Conservation (phyloP, 2,329 filamentous ascomycete genomes). For the Cladosporium cucumerinum region DNA sequence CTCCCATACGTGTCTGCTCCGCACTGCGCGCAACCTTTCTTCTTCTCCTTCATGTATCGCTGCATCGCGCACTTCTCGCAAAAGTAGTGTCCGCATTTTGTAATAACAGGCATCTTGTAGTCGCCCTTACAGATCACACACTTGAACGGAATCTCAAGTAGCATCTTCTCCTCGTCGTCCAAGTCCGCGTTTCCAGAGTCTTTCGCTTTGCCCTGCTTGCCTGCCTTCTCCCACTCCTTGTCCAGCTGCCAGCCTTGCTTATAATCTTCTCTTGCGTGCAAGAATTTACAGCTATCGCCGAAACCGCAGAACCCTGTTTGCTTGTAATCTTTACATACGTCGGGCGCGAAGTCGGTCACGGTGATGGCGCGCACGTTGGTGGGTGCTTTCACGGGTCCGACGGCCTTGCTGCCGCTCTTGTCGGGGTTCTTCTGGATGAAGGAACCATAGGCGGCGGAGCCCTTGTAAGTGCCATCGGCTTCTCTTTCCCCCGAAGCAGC, state of each 20-base stretch:
- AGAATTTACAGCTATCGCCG: conserved; percentile 77
- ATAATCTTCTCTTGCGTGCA: conserved; percentile 73
- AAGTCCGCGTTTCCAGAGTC: conserved; percentile 52
- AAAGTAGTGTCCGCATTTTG: conserved; percentile 93
- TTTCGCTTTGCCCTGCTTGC: conserved; percentile 63
- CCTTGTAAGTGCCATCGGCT: conserved; percentile 68
- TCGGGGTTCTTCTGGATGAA: conserved; percentile 82
- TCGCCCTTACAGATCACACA: conserved; percentile 80
- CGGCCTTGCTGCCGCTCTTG: conserved; percentile 51
- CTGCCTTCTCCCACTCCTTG: conserved; percentile 84
- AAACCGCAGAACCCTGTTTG: conserved; percentile 71
- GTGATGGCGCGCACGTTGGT: conserved; percentile 90
- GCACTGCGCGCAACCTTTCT: conserved; percentile 78
- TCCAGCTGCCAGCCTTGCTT: conserved; percentile 96
- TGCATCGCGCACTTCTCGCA: conserved; percentile 86
- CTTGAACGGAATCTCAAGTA: conserved; percentile 83
- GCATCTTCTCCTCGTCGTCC: conserved; percentile 63
- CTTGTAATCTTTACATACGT: conserved; percentile 94
- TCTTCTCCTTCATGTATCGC: conserved; percentile 76
- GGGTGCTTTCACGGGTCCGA: conserved; percentile 83
- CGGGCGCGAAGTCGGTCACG: conserved; percentile 83
- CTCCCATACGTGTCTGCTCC: conserved; percentile 81
- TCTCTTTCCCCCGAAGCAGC: background rate
- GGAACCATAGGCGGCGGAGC: conserved; percentile 65
- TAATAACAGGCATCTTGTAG: conserved; percentile 78